Conservation (phyloP, 306 rosid species). For the Corylus avellana region DNA sequence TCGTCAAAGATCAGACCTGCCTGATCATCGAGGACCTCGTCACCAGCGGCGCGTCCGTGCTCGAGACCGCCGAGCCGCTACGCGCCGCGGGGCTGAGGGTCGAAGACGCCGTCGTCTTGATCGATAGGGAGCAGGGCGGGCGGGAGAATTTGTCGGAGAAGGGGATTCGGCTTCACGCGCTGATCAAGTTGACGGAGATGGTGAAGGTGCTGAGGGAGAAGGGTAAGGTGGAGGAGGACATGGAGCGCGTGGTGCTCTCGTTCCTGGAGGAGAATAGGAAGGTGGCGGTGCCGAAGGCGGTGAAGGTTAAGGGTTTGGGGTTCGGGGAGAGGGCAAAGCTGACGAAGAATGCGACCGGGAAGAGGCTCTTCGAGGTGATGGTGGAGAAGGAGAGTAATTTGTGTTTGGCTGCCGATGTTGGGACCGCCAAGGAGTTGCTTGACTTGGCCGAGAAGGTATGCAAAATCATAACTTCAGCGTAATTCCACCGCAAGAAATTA, state of each 20-base stretch:
- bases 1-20: constrained; percentile 55
- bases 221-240: constrained; percentile 70
- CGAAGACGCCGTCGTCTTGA: constrained; percentile 76
- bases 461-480: neutral
- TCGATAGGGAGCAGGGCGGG: constrained; percentile 90
- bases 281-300: constrained; percentile 58
- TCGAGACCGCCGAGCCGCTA: constrained; percentile 77
- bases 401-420: constrained; percentile 90
- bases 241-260: constrained; percentile 49
- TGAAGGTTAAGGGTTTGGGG: constrained; percentile 47
- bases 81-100: constrained; percentile 76
- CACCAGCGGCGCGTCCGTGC: constrained; percentile 79
- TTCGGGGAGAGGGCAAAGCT: constrained; percentile 71
- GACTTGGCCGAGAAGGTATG: constrained; percentile 76
- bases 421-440: constrained; percentile 76
- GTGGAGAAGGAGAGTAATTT: constrained; percentile 76
- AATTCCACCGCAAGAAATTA: too few relatives aligned
- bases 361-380: constrained; percentile 80
- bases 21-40: constrained; percentile 83
- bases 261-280: constrained; percentile 79
- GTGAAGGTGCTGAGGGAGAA: constrained; percentile 73
- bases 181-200: constrained; percentile 70
- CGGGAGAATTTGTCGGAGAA: constrained; percentile 78
- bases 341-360: constrained; percentile 80
- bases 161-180: constrained; percentile 65